These are phyloP conservation scores for Arthrobotrys entomopaga DNA, from an alignment of 2,329 filamentous ascomycete genomes.

Conservation along the genomic window DNA sequence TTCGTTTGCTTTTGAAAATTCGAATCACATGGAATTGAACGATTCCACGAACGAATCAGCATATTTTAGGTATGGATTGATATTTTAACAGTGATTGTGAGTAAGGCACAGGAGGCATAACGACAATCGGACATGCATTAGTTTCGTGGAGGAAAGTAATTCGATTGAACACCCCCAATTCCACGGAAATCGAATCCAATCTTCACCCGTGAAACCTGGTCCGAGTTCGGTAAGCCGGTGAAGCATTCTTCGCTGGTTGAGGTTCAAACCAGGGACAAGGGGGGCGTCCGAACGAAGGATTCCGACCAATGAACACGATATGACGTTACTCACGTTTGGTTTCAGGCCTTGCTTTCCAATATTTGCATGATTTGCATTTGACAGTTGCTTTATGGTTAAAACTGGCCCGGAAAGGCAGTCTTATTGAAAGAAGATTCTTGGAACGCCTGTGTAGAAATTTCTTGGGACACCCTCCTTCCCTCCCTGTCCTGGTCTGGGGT, in stretches of 20 bases:
- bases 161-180: neutral
- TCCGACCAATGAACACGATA: slow-evolving; percentile 30
- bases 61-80: neutral
- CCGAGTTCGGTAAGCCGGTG: slow-evolving; percentile 28
- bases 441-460: slow-evolving; percentile 16
- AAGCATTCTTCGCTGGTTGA: slow-evolving; percentile 8
- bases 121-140: slow-evolving; percentile 13
- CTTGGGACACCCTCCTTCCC: slow-evolving; percentile 25
- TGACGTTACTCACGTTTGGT: slow-evolving; percentile 23
- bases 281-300: neutral
- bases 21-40: neutral
- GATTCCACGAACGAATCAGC: neutral
- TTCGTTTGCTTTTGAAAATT: slow-evolving; percentile 5
- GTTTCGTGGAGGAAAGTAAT: neutral
- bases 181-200: neutral
- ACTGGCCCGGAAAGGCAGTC: slow-evolving; percentile 22
- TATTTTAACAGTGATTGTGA: neutral
- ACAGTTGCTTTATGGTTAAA: neutral
- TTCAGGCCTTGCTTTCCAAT: slow-evolving; percentile 12
- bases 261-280: slow-evolving; percentile 5
- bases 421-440: slow-evolving; percentile 19
- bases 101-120: slow-evolving; percentile 24
- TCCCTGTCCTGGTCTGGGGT: slow-evolving; percentile 17
- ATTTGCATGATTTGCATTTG: neutral
- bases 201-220: slow-evolving; percentile 1